Conservation (phyloP, 805 yeast species). For the Saccharomycopsis sp. region DNA sequence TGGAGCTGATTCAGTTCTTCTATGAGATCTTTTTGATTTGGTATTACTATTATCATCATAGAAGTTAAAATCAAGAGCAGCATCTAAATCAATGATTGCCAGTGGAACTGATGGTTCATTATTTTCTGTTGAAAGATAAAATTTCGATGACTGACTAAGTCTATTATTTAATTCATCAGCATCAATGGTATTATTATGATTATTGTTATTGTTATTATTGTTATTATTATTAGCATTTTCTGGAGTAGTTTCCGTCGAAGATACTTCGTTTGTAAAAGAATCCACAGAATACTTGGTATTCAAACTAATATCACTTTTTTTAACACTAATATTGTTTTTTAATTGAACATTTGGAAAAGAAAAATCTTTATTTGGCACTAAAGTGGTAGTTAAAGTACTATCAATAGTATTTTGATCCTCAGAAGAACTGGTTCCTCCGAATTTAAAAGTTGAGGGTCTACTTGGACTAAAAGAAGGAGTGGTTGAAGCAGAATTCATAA, state of each 20-base stretch:
- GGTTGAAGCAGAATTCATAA: slow-evolving; percentile 6
- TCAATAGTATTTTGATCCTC: neutral
- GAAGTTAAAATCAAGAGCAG: slow-evolving; percentile 32
- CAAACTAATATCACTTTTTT: slow-evolving; percentile 14
- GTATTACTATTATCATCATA: slow-evolving; percentile 20
- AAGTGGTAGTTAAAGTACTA: neutral
- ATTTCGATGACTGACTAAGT: slow-evolving; percentile 18
- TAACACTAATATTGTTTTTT: slow-evolving; percentile 3
- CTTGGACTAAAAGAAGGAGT: slow-evolving; percentile 7
- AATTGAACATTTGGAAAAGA: slow-evolving; percentile 3
- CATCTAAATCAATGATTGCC: slow-evolving; percentile 47
- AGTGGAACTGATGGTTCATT: slow-evolving; percentile 32
- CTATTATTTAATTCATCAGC: slow-evolving; percentile 10
- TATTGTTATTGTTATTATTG: neutral
- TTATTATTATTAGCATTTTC: slow-evolving; percentile 13
- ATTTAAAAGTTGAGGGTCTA: slow-evolving; percentile 7
- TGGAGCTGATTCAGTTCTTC: slow-evolving; percentile 49
- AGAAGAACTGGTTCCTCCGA: slow-evolving; percentile 3
- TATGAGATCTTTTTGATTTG: slow-evolving; percentile 30
- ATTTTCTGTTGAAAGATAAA: slow-evolving; percentile 18
- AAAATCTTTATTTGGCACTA: slow-evolving; percentile 10
- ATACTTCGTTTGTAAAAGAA: slow-evolving; percentile 20
- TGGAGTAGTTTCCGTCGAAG: slow-evolving; percentile 21
- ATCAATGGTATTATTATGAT: slow-evolving; percentile 12
- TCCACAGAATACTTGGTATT: slow-evolving; percentile 16